These are phyloP conservation scores for Clonostachys rhizophaga DNA, from an alignment of 2,329 filamentous ascomycete species.

Conservation along the genomic window DNA sequence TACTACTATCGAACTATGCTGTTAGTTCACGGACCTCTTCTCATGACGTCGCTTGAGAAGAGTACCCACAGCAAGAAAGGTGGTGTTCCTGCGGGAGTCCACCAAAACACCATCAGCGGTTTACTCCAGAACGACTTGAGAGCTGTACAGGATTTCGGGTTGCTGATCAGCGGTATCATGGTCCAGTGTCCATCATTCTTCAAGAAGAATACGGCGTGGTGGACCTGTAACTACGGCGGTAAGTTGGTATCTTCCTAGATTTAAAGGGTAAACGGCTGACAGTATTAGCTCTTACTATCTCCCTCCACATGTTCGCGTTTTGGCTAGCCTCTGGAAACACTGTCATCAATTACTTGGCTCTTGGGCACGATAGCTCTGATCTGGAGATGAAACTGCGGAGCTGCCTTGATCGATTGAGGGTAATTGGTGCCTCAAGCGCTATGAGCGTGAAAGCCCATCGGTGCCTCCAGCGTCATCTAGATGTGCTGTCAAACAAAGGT, in stretches of 20 bases:
- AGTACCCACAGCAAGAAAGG: constrained; percentile 4
- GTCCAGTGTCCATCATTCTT: constrained; percentile 11
- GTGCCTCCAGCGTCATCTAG: constrained; percentile 10
- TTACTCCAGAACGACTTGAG: constrained; percentile 12
- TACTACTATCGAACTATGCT: constrained; percentile 1
- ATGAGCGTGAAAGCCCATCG: constrained; percentile 14
- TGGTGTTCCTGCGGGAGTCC: constrained; percentile 3
- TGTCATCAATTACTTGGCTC: too few relatives aligned
- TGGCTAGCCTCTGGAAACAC: constrained; percentile 12
- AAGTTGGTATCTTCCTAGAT: constrained; percentile 1
- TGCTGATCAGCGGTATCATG: constrained; percentile 8
- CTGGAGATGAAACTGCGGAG: not conserved
- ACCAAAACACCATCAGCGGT: constrained; percentile 6
- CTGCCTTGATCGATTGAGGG: constrained; percentile 7
- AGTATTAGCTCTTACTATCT: not conserved
- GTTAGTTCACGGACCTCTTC: constrained; percentile 3
- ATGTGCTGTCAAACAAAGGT: constrained; percentile 8
- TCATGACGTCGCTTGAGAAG: constrained; percentile 10
- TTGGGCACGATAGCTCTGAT: too few relatives aligned
- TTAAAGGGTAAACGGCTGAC: not conserved
- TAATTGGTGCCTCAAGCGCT: constrained; percentile 10
- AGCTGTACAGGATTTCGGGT: constrained; percentile 10
- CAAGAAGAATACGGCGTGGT: constrained; percentile 17
- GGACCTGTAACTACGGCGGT: constrained; percentile 22
- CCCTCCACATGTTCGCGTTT: constrained; percentile 16